Conservation (phyloP, 805 yeast species). For the Candida schatavii region DNA sequence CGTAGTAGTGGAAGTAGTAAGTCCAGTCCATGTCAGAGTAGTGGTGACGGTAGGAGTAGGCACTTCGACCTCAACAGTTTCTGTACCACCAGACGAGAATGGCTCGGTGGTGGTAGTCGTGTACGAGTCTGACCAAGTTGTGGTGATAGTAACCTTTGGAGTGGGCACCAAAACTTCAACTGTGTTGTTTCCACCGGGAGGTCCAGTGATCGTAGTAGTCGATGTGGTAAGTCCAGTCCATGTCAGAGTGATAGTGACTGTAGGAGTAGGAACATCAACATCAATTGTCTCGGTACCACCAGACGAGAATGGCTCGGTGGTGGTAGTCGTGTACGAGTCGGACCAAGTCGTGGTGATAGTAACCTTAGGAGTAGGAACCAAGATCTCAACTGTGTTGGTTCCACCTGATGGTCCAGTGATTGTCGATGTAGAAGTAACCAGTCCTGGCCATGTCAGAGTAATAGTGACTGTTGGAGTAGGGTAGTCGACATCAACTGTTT, state of each 20-base stretch:
- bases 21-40: conserved; percentile 37
- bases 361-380: not conserved
- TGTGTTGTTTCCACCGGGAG: conserved; percentile 5
- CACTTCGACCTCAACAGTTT: conserved; percentile 3
- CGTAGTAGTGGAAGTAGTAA: not conserved
- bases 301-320: conserved; percentile 5
- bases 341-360: conserved; percentile 11
- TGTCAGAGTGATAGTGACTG: conserved; percentile 47
- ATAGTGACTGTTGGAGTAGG: conserved; percentile 4
- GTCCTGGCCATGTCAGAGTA: conserved; percentile 1
- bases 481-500: conserved; percentile 3
- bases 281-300: conserved; percentile 9
- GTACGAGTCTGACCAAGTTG: conserved; percentile 1
- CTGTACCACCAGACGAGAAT: conserved; percentile 1
- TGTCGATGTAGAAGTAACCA: not conserved
- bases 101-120: conserved; percentile 7
- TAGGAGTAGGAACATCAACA: conserved; percentile 16
- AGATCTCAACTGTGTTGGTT: not conserved
- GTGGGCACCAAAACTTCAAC: conserved; percentile 5
- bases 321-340: conserved; percentile 8
- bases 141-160: conserved; percentile 1
- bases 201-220: not conserved
- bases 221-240: conserved; percentile 8
- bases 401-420: not conserved
- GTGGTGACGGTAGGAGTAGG: conserved; percentile 28